Base-by-base conservation (phyloP, 495 filamentous ascomycete genomes). In the Aspergillus heteromorphus region DNA sequence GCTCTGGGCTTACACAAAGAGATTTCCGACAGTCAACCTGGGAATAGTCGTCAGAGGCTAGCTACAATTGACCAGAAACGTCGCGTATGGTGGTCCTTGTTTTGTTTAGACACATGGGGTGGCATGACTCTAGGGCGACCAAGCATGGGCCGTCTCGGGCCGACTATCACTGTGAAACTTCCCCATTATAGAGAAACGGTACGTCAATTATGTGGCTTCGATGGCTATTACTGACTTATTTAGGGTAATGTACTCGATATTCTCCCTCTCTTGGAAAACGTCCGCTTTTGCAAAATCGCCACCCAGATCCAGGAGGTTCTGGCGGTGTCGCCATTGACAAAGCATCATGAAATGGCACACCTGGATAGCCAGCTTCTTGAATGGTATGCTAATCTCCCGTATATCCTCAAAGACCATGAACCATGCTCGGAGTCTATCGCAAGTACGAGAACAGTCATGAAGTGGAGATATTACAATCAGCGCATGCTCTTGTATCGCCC, bases 401-500 rank as follows among this genome's bases (percentile, higher is more conserved):
- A 83, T 63, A 79, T 91, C 4, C 78, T 92, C 19, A 79, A 81
- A 52, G 82, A 83, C 11, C 84, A 82, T 25, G 81, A 87, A 58
- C 81, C 85, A 2, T 88, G 86, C 67, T 83, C 86, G 0, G 84
- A 87, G 56, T 81, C 84, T 1, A 79, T 91, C 21, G 80, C 81
- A 54, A 84, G 84, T 51, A 82, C 85, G 0, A 77, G 87, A 51
- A 83, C 83, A 49, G 81, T 91, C 60, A 91, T 90, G 85, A 86
- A 88, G 63, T 92, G 88, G 88, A 79, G 87, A 14, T 91, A 86
- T 66, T 82, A 85, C 63, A 89, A 88, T 60, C 80, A 88, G 50
- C 84, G 88, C 51, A 88, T 91, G 72, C 80, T 91, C 1, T 81
- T 91, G n/a, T 84, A 90, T 64, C 80, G 88, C 1, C 88, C 88